Evolutionary conservation across 2,329 filamentous ascomycete genomes (phyloP), one percentile per base, ranked within the genome.

Genomic region (Chaetomium sp.): DNA sequence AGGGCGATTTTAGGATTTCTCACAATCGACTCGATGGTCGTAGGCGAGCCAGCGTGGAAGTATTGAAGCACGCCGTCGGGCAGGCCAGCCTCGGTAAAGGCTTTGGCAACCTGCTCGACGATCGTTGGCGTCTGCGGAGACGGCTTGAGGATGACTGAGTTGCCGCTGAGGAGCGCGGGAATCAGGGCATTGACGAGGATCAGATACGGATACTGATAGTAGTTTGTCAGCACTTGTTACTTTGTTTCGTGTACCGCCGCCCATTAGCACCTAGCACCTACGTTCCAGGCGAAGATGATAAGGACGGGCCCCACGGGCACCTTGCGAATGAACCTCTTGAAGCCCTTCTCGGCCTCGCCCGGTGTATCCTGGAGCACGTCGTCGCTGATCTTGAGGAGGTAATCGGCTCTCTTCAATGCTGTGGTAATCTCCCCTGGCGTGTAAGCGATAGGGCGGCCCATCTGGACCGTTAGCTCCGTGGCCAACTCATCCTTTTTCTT

Each of bases 241-340:
- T 56, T 8, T 3, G 16, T 2, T 10, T 3, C 21, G 23, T 10
- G 4, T 2, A 16, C 38, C 38, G 38, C 5, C 38, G 16, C 35
- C 12, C 4, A 3, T 7, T 16, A 1, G 9, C 9, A 3, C 9
- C 10, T 1, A 60, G 9, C 27, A 77, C 92, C 79, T 79, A 95
- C 93, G 79, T 98, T 98, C 94, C 94, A 98, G 0, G 94, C 90
- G 78, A 97, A 97, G 66, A 98, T 87, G 69, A 97, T 85, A 65
- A 98, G 83, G 19, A 95, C 90, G 12, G 93, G 92, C 0, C 94
- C 94, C 60, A 97, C 86, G 0, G 94, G 92, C 9, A 92, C 86
- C 78, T 96, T 96, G 76, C 89, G 88, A 75, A 98, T 92, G 74
- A 91, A 97, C 70, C 94, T 85, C 79, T 89, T 93, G 82, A 97